Base-by-base conservation (phyloP, 2,329 filamentous ascomycete species). In the Diaporthe citriasiana region DNA sequence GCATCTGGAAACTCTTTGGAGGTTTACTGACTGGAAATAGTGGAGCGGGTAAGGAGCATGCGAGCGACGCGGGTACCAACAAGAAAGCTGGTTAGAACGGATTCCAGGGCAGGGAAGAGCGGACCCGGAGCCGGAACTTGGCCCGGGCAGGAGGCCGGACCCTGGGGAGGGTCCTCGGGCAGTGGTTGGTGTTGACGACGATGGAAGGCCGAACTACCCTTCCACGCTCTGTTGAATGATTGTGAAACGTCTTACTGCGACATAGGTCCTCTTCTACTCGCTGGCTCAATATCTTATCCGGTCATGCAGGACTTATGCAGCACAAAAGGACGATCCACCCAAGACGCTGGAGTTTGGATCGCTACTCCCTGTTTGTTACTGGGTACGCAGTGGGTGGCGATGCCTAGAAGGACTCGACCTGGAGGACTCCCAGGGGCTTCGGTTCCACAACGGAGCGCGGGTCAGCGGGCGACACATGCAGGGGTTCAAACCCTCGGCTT, bases 401-500 rank as follows among this genome's bases (percentile, higher is more conserved):
- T 59, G 22, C 33, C 9, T 35, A 9, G 33, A 35, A 35, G 9
- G n/a, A 38, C 35, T 60, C 56, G 6, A 30, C n/a, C 57, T 30
- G 38, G 57, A 27, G 38, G 57, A 7, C 42, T 51, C 45, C 45
- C 45, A 27, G 60, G 60, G 60, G 60, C 9, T 51, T n/a, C 13
- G 17, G 60, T 66, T 35, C 45, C 45, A 27, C 60, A 51, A 35
- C 13, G 30, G 45, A 51, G 45, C 60, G 45, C 33, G 22, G 60
- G 42, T n/a, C 60, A 66, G 60, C 60, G 60, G 60, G 45, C 22
- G 50, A 35, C 33, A 38, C 60, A 8, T 25, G 45, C 42, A 50
- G 60, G 42, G 42, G 12, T 35, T 30, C 30, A 45, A 45, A 38
- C 60, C 19, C 30, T 50, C 27, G 19, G 60, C 59, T 33, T n/a